phyloP scores from a whole-genome alignment of 148 eudicot genomes.

The Drosera capensis region DNA sequence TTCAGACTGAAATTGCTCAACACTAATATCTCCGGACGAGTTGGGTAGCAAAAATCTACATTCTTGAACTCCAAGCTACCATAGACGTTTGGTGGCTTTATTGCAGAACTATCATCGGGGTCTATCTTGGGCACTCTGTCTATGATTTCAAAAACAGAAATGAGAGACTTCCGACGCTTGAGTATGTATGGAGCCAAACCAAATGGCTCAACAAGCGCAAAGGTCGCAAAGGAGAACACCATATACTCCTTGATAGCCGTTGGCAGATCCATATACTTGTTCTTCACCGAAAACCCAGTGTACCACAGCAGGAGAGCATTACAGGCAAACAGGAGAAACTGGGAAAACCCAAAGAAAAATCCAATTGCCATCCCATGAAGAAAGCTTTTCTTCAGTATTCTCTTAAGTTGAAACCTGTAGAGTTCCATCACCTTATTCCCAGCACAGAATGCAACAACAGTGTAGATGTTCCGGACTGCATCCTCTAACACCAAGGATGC shows the following conservation, averaged over 20 bases:
- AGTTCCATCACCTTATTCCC: slow-evolving; percentile 99
- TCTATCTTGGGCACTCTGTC: slow-evolving; percentile 87
- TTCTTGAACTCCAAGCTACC: slow-evolving; percentile 88
- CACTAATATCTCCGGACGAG: slow-evolving; percentile 74
- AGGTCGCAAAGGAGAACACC: slow-evolving; percentile 97
- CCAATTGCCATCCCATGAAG: slow-evolving; percentile 95
- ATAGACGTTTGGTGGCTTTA: slow-evolving; percentile 86
- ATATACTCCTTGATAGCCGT: slow-evolving; percentile 92
- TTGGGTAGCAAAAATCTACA: slow-evolving; percentile 79
- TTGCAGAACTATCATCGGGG: slow-evolving; percentile 70
- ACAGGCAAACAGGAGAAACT: slow-evolving; percentile 91
- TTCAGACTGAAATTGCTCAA: slow-evolving; percentile 87
- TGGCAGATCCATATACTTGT: slow-evolving; percentile 30
- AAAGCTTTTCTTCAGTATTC: slow-evolving; percentile 70
- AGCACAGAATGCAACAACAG: slow-evolving; percentile 94
- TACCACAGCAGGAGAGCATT: slow-evolving; percentile 93
- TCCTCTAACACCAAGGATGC: slow-evolving; percentile 97
- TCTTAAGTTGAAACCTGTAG: slow-evolving; percentile 56
- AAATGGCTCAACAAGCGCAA: slow-evolving; percentile 96
- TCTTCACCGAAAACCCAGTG: slow-evolving; percentile 58
- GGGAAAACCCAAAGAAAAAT: slow-evolving; percentile 85
- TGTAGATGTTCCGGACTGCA: slow-evolving; percentile 93
- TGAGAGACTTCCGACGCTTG: slow-evolving; percentile 79
- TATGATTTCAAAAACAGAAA: slow-evolving; percentile 89
- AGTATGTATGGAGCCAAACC: slow-evolving; percentile 98